Evolutionary conservation across 148 eudicot genomes (phyloP).

Genomic region (Rhododendron henanense): DNA sequence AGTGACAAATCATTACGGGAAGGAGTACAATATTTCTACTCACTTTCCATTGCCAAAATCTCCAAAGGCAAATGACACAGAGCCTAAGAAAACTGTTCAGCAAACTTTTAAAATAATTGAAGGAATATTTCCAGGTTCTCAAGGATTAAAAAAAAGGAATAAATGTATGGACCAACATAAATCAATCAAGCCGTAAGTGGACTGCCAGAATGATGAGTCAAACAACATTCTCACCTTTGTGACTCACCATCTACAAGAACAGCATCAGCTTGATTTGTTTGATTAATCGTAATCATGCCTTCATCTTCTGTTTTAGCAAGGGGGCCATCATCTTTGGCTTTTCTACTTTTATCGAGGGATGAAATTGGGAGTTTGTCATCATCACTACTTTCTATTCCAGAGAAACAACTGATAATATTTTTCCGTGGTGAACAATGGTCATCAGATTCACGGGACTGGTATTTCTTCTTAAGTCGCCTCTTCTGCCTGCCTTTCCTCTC

Average conservation of each 20-base stretch:
- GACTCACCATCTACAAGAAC: constrained; percentile 16
- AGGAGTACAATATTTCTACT: background rate
- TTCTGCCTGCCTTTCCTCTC: constrained; percentile 24
- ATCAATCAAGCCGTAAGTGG: background rate
- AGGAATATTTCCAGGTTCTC: background rate
- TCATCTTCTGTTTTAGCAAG: background rate
- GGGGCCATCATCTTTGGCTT: background rate
- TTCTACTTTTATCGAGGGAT: constrained; percentile 29
- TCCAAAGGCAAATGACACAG: background rate
- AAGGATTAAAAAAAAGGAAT: no score
- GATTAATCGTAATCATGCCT: background rate
- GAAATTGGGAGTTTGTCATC: constrained; percentile 52
- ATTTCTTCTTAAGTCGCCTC: constrained; percentile 49
- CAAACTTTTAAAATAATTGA: background rate
- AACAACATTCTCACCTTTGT: constrained; percentile 36
- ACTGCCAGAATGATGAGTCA: background rate
- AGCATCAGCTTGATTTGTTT: constrained; percentile 11
- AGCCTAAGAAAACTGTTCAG: background rate
- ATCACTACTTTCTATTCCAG: constrained; percentile 32
- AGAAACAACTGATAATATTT: constrained; percentile 9
- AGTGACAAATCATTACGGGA: background rate
- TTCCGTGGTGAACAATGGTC: constrained; percentile 18
- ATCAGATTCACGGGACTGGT: constrained; percentile 52
- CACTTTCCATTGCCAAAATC: background rate
- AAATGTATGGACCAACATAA: background rate